Conservation (phyloP, 148 eudicot species). For the Dysphania ambrosioides region DNA sequence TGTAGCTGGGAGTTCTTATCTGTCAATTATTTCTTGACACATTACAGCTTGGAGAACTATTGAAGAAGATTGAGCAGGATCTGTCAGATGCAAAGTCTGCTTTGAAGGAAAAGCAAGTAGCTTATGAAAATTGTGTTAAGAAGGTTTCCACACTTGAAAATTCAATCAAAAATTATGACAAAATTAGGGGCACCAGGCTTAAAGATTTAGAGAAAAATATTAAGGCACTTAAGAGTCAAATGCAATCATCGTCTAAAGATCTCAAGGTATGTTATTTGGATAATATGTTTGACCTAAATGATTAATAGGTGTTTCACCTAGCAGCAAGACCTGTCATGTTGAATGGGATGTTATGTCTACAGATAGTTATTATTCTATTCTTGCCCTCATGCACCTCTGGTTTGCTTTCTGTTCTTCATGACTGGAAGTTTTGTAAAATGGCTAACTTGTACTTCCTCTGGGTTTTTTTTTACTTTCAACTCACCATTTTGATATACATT, state of each 20-base stretch:
- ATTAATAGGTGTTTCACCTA: not conserved
- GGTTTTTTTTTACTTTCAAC: no score
- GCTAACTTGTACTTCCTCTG: not conserved
- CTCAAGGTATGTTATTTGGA: constrained; percentile 61
- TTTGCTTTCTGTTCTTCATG: not conserved
- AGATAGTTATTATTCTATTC: not conserved
- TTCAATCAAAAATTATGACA: constrained; percentile 67
- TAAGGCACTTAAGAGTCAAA: constrained; percentile 60
- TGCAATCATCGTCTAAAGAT: constrained; percentile 77
- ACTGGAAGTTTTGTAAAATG: not conserved
- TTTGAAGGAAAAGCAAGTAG: constrained; percentile 58
- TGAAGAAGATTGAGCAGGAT: constrained; percentile 83
- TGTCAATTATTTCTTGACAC: constrained; percentile 6
- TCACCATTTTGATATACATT: no score
- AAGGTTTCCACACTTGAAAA: constrained; percentile 73
- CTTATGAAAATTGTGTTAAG: constrained; percentile 47
- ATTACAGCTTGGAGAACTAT: constrained; percentile 72
- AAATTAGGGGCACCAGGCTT: constrained; percentile 64
- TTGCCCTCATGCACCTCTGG: not conserved
- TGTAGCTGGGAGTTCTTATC: constrained; percentile 1
- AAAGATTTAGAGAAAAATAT: constrained; percentile 82
- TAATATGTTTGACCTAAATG: not conserved
- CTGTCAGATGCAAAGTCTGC: constrained; percentile 70
- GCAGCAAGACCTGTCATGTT: not conserved
- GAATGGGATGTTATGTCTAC: not conserved